Conservation (phyloP, 495 filamentous ascomycete genomes). For the Neurospora pannonica region DNA sequence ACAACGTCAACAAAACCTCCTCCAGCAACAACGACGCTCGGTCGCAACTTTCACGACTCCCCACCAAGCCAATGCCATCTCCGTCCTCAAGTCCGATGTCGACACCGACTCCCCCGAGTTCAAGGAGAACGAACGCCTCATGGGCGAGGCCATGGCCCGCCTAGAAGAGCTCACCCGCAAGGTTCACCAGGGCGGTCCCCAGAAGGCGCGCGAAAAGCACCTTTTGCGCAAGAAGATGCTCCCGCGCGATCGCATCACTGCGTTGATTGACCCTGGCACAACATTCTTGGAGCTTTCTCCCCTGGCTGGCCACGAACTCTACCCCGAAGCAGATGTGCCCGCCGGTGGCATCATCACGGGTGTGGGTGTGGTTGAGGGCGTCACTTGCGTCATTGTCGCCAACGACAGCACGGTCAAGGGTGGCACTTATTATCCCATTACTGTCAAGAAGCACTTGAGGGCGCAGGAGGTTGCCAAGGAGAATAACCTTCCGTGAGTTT, state of each 20-base stretch:
- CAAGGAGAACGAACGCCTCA: constrained; percentile 69
- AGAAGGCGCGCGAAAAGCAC: constrained; percentile 86
- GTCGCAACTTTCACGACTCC: constrained; percentile 55
- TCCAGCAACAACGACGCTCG: constrained; percentile 20
- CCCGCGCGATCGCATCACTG: constrained; percentile 77
- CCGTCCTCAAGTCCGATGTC: constrained; percentile 62
- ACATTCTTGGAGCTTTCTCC: constrained; percentile 87
- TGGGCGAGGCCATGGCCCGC: constrained; percentile 58
- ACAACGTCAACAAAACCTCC: constrained; percentile 15
- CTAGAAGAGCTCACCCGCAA: constrained; percentile 60
- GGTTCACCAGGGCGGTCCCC: constrained; percentile 65
- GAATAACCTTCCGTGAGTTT: constrained; percentile 55
- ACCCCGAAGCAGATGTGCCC: constrained; percentile 59
- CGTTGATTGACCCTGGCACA: constrained; percentile 79
- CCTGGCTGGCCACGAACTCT: constrained; percentile 78
- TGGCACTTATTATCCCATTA: constrained; percentile 97
- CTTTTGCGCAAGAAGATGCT: constrained; percentile 87
- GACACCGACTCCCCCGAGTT: constrained; percentile 72
- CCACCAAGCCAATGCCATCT: constrained; percentile 66
- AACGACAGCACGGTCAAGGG: constrained; percentile 98
- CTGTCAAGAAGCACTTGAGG: constrained; percentile 93
- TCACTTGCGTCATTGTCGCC: constrained; percentile 87
- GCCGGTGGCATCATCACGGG: constrained; percentile 91
- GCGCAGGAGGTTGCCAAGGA: constrained; percentile 87
- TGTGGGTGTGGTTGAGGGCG: constrained; percentile 81